These are phyloP conservation scores for Bryoerythrophyllum caledonicum DNA, from an alignment of 225 moss, liverwort and hornwort species.

Conservation along the genomic window DNA sequence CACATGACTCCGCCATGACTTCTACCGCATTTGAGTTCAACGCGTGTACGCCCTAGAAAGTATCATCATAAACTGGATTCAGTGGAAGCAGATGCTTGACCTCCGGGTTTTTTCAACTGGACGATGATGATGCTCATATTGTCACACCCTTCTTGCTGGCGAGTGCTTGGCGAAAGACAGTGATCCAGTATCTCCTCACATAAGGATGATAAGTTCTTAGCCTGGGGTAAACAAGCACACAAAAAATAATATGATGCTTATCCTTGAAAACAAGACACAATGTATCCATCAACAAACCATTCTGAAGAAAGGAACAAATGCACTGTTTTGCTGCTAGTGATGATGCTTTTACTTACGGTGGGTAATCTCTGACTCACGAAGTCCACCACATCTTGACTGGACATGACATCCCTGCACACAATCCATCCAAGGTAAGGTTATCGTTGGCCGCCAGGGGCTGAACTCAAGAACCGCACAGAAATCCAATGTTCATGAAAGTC, in stretches of 20 bases:
- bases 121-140: constrained; percentile 67
- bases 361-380: constrained; percentile 48
- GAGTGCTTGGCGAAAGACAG: constrained; percentile 54
- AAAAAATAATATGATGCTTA: constrained; percentile 3
- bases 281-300: background rate
- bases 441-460: background rate
- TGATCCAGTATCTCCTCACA: constrained; percentile 54
- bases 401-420: constrained; percentile 56
- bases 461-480: too few species aligned
- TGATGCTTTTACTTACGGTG: constrained; percentile 27
- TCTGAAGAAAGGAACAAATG: background rate
- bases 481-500: background rate
- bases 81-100: constrained; percentile 34
- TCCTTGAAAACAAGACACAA: background rate
- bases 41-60: constrained; percentile 5
- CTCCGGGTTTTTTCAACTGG: constrained; percentile 37
- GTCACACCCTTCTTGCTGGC: constrained; percentile 59
- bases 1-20: constrained; percentile 22
- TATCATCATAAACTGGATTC: constrained; percentile 40
- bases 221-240: constrained; percentile 26
- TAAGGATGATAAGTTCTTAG: constrained; percentile 39
- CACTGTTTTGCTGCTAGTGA: background rate
- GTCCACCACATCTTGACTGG: constrained; percentile 57
- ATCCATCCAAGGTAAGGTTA: constrained; percentile 25
- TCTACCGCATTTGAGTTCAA: constrained; percentile 23